A percentile compares a stretch with the other conserved stretches of the same genome.
These are phyloP conservation scores for Urostyla sp. DNA, from an alignment of 73 alveolate species.

Conservation along the genomic window DNA sequence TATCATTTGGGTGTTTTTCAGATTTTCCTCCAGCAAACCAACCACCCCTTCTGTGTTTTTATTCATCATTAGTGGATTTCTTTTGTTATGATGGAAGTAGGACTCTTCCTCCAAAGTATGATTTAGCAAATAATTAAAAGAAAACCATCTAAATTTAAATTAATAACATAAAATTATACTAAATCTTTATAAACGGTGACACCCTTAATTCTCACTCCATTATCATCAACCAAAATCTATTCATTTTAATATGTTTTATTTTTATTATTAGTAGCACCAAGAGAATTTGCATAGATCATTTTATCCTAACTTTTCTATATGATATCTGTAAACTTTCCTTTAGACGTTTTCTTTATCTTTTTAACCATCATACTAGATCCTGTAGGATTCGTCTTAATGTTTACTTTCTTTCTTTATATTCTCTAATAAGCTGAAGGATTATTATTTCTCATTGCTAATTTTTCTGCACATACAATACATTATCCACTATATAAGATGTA, in stretches of 20 bases:
- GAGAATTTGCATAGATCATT: conserved; percentile 7
- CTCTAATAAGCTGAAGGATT: conserved; percentile 12
- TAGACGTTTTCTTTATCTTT: background rate
- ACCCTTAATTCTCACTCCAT: conserved; percentile 38
- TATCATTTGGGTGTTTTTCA: background rate
- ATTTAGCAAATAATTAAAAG: conserved; percentile 30
- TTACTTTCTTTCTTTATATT: conserved; percentile 13
- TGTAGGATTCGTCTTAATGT: conserved; percentile 40
- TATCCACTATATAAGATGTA: conserved; percentile 30
- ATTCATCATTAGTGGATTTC: conserved; percentile 39
- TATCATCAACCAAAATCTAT: conserved; percentile 33
- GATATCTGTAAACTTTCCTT: background rate
- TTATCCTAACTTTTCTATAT: background rate
- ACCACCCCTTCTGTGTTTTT: conserved; percentile 30
- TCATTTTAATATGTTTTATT: conserved; percentile 25
- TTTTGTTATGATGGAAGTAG: conserved; percentile 31
- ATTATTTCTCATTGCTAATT: conserved; percentile 30
- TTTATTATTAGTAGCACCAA: conserved; percentile 9
- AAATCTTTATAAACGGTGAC: conserved; percentile 32
- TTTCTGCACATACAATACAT: conserved; percentile 49
- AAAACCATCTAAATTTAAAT: conserved; percentile 34
- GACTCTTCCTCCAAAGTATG: conserved; percentile 47
- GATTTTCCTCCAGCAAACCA: conserved; percentile 50
- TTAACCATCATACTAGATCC: background rate
- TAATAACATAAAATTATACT: background rate